Base-by-base conservation (phyloP, 148 eudicot species). In the Selenicereus undatus region DNA sequence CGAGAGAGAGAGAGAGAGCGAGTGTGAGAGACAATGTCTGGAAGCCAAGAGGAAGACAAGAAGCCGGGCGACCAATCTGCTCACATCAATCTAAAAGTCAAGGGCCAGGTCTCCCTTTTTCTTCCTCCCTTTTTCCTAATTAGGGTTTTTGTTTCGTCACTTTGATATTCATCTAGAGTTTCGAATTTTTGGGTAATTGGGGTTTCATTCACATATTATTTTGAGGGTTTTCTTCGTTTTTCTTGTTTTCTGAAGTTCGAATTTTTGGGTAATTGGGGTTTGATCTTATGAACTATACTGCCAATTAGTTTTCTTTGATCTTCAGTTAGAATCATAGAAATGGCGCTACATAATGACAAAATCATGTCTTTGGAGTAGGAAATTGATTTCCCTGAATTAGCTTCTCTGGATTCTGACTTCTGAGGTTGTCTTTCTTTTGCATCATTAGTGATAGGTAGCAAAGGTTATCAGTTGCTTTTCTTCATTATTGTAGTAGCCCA, bases 71-170 rank as follows among this genome's bases (percentile, higher is more conserved):
- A 86, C 51, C 87, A 86, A 71, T 56, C 83, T 42, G 86, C 81
- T 73, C 90, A 88, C 72, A 88, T 88, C 77, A 88, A 86, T 78
- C 88, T 88, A 78, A 88, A 88, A 75, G 90, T 88, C 84, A 88
- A 86, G 86, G 88, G 90, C 11, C 90, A 88, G 88, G 90, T 88
- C n/a, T 45, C 65, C 65, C 13, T 17, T 24, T 68, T 65, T 50
- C 11, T n/a, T 6, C 66, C 10, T 58, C 27, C 43, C 43, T 39
- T 39, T 39, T 18, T 27, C 20, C 16, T 0, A 45, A 24, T 30
- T 56, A 45, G 35, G 48, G 52, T 45, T 48, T 7, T 8, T 20
- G 22, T 45, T 73, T 72, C 24, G 3, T 77, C 68, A 68, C 18
- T 42, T 60, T 30, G 21, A 80, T 74, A 13, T 68, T 16, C 22